Percentiles rank a stretch among this genome's conserved stretches.
phyloP scores from a whole-genome alignment of 2,329 filamentous ascomycete genomes.

The Fusarium ramigenum region DNA sequence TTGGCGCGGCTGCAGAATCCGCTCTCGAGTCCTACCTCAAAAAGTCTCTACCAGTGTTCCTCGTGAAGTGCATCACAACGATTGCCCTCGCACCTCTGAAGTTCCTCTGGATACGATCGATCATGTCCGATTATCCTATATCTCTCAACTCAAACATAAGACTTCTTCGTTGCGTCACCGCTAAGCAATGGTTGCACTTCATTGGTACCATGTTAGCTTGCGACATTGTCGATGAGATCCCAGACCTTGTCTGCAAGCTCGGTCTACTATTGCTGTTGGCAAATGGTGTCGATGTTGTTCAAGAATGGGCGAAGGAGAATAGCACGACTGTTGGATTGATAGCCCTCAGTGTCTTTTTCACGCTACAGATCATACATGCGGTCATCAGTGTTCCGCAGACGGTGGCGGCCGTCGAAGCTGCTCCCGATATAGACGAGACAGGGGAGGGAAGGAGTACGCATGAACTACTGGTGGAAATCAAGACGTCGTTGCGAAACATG shows the following conservation, averaged over 20 bases:
- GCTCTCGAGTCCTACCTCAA: background rate
- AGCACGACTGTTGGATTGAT: rapidly evolving
- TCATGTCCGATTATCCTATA: rapidly evolving
- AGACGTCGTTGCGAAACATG: background rate
- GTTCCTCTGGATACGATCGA: background rate
- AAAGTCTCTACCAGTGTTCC: rapidly evolving
- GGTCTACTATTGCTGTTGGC: background rate
- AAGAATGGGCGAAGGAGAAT: background rate
- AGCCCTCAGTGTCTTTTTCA: rapidly evolving
- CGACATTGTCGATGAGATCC: background rate
- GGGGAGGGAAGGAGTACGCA: background rate
- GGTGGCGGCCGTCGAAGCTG: background rate
- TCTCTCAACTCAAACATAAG: no score
- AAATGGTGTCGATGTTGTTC: background rate
- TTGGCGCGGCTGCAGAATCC: background rate
- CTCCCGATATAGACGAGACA: background rate
- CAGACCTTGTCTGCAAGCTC: background rate
- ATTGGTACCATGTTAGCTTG: background rate
- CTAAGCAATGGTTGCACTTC: background rate
- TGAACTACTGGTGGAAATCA: background rate
- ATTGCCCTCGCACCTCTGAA: background rate
- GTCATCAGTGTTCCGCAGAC: background rate
- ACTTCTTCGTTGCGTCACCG: background rate
- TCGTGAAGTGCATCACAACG: background rate
- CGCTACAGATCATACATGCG: background rate